A percentile compares a stretch with the other conserved stretches of the same genome.
phyloP scores from a whole-genome alignment of 163 green algal species.

The Scenedesmus sp. region DNA sequence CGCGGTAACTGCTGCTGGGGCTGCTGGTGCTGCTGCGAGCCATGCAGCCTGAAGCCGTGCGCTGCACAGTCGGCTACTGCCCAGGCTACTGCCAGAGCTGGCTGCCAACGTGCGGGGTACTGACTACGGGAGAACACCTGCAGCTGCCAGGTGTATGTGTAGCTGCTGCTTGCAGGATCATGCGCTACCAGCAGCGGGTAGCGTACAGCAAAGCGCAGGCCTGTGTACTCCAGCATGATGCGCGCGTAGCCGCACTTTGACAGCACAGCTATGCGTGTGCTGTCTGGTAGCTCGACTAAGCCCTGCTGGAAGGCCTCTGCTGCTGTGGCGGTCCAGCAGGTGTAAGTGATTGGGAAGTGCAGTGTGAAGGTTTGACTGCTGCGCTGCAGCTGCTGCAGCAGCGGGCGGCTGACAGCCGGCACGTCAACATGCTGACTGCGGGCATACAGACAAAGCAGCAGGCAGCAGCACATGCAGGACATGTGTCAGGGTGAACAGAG shows the following conservation, averaged over 20 bases:
- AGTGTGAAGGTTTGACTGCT: slow-evolving; percentile 36
- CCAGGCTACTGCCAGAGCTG: slow-evolving; percentile 41
- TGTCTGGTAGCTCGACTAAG: slow-evolving; percentile 42
- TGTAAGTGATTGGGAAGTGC: slow-evolving; percentile 54
- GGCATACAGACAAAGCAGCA: not conserved
- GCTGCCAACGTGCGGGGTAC: slow-evolving; percentile 62
- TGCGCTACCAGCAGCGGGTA: slow-evolving; percentile 69
- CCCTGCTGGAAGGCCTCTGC: slow-evolving; percentile 37
- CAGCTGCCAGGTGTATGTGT: slow-evolving; percentile 72
- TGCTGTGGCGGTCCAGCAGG: slow-evolving; percentile 62
- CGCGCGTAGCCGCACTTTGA: slow-evolving; percentile 62
- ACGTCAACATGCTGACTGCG: slow-evolving; percentile 63
- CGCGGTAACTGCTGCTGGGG: not conserved
- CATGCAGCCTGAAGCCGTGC: slow-evolving; percentile 15
- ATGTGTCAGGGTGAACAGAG: not conserved
- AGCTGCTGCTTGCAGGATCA: slow-evolving; percentile 33
- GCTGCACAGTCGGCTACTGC: slow-evolving; percentile 35
- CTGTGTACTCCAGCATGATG: slow-evolving; percentile 64
- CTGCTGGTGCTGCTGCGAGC: slow-evolving; percentile 16
- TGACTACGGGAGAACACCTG: slow-evolving; percentile 66
- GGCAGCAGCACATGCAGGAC: not conserved
- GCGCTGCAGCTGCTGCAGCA: slow-evolving; percentile 33
- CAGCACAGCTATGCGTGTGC: slow-evolving; percentile 56
- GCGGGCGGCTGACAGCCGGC: slow-evolving; percentile 59
- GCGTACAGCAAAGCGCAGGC: slow-evolving; percentile 67